Evolutionary conservation across 345 rosid species (phyloP), one percentile per base, ranked within the genome.

Genomic region (Carallia pectinifolia): DNA sequence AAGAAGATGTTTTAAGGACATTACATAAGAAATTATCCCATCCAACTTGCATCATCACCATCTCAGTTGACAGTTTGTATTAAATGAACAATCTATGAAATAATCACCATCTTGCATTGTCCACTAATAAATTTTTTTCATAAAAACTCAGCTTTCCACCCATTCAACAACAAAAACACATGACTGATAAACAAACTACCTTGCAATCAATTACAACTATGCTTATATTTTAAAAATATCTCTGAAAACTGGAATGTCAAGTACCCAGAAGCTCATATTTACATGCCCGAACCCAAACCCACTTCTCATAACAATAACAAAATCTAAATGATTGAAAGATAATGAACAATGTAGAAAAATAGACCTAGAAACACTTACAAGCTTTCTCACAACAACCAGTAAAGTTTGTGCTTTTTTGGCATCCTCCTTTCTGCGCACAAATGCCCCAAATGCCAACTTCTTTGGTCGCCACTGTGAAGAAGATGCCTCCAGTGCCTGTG

Each of bases 381-480:
- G 80, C 75, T 82, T 88, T 83, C 88, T 85, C 53, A 83, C 89
- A 47, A 74, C 72, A 60, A 85, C 83, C 30, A 80, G 82, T 77
- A 81, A 83, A 71, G 62, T 58, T 27, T 74, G 70, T 56, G 70
- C 33, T 81, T 72, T 81, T 74, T 50, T 73, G 53, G 64, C 82
- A 56, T 84, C 52, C 48, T 34, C 83, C 19, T 65, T 79, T 60
- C 53, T 74, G 1, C 72, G 69, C 53, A 50, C 59, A 78, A 83
- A 93, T n/a, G 81, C 65, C 62, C 80, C 74, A 74, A 93, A 93
- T 65, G 80, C 83, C 31, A 89, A 78, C 90, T 83, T 88, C 79
- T 76, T 81, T 8, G 98, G 98, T 81, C 70, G 80, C 98, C 97
- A 92, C 40, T 72, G 38, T 16, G 71, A 55, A 0, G 82, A 71